Conservation (phyloP, 345 rosid species). For the Hibiscus trionum region DNA sequence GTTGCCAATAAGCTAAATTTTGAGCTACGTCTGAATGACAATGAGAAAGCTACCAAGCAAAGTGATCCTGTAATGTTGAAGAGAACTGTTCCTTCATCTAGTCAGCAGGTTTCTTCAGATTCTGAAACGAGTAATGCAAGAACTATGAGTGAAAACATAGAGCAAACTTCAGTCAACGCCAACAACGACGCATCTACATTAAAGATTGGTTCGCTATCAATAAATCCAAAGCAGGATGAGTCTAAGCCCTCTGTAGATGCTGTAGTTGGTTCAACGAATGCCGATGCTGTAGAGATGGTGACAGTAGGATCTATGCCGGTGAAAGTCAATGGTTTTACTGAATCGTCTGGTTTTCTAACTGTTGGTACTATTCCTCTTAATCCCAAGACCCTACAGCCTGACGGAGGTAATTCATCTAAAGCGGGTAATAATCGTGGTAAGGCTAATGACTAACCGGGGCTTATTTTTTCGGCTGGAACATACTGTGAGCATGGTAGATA, state of each 20-base stretch:
- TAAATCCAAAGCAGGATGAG: constrained; percentile 25
- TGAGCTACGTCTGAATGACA: constrained; percentile 17
- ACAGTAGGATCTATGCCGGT: constrained; percentile 70
- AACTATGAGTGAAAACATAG: constrained; percentile 2
- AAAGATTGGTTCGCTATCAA: constrained; percentile 30
- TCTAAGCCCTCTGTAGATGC: constrained; percentile 15
- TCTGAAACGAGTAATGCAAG: constrained; percentile 15
- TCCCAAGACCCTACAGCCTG: constrained; percentile 34
- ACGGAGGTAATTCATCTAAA: constrained; percentile 17
- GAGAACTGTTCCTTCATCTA: constrained; percentile 13
- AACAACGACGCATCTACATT: constrained; percentile 20
- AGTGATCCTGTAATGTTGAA: constrained; percentile 14
- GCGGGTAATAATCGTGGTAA: constrained; percentile 1
- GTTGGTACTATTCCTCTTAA: constrained; percentile 66
- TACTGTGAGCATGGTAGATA: not conserved
- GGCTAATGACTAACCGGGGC: constrained; percentile 4
- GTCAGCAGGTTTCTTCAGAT: constrained; percentile 13
- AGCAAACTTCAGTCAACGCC: constrained; percentile 11
- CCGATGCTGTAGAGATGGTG: constrained; percentile 27
- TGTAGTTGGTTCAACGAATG: not conserved
- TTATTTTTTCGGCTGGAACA: not conserved
- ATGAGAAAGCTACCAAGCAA: constrained; percentile 14
- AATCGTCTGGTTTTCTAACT: constrained; percentile 33
- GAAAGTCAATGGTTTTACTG: constrained; percentile 51
- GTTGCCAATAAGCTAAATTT: constrained; percentile 27